A percentile compares a stretch with the other conserved stretches of the same genome.
Evolutionary conservation across 2,329 filamentous ascomycete species (phyloP).

Genomic region (Apiospora aurea): DNA sequence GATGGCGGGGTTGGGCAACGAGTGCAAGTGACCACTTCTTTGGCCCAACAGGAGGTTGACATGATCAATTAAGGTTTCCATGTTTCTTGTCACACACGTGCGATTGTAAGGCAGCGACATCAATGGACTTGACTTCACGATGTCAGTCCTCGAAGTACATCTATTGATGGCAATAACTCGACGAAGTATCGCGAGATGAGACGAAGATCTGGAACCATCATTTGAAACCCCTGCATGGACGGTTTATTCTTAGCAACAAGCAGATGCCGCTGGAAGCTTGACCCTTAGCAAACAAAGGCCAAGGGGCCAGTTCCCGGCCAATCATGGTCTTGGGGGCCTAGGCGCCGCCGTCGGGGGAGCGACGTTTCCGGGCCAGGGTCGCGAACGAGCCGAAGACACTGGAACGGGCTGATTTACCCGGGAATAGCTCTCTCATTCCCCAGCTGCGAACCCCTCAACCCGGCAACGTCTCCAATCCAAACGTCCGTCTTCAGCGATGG

Average conservation of each 20-base stretch:
- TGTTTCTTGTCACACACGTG: slow-evolving; percentile 27
- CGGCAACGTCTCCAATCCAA: neutral
- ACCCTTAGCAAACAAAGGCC: slow-evolving; percentile 4
- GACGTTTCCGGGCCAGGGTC: slow-evolving; percentile 13
- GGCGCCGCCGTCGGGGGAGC: neutral
- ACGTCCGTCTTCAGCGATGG: neutral
- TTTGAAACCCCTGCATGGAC: neutral
- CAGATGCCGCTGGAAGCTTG: neutral
- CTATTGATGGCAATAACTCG: neutral
- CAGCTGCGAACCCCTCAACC: neutral
- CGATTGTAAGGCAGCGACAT: neutral
- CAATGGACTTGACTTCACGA: slow-evolving; percentile 25
- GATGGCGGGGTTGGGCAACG: slow-evolving; percentile 1
- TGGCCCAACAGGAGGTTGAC: neutral
- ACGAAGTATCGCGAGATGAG: neutral
- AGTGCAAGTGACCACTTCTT: slow-evolving; percentile 6
- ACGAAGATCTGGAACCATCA: neutral
- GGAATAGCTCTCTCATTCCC: neutral
- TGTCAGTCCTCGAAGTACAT: neutral
- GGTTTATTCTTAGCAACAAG: neutral
- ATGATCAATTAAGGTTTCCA: neutral
- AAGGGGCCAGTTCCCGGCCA: neutral
- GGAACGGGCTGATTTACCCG: slow-evolving; percentile 10
- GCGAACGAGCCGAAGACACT: neutral
- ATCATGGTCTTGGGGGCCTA: neutral